phyloP scores from a whole-genome alignment of 2,329 filamentous ascomycete genomes.

The Trichothecium roseum region DNA sequence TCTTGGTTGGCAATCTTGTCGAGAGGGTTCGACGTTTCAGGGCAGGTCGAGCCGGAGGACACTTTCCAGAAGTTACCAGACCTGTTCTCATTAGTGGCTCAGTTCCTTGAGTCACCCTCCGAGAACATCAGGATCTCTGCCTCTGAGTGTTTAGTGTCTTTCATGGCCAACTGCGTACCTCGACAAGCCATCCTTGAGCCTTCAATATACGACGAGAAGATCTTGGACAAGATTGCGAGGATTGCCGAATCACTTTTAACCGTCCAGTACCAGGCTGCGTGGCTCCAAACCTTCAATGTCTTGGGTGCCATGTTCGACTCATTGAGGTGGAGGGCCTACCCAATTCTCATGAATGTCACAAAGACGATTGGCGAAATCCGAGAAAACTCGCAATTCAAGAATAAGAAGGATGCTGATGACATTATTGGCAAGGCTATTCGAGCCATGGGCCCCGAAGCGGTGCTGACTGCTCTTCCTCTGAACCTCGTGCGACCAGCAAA shows the following conservation, averaged over 20 bases:
- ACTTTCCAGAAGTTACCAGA: conserved; percentile 86
- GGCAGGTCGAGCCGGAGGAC: conserved; percentile 78
- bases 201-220: conserved; percentile 86
- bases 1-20: conserved; percentile 96
- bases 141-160: conserved; percentile 88
- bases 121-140: conserved; percentile 92
- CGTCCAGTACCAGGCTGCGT: conserved; percentile 87
- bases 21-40: conserved; percentile 85
- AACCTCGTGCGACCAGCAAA: conserved; percentile 71
- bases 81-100: conserved; percentile 68
- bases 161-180: conserved; percentile 83
- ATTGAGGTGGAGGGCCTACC: conserved; percentile 73
- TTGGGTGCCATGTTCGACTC: conserved; percentile 79
- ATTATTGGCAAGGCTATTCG: conserved; percentile 80
- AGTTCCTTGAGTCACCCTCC: conserved; percentile 76
- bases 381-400: conserved; percentile 76
- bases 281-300: conserved; percentile 89
- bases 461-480: conserved; percentile 72
- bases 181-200: conserved; percentile 74
- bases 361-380: conserved; percentile 79
- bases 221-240: conserved; percentile 69
- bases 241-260: conserved; percentile 65
- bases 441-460: conserved; percentile 80
- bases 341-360: conserved; percentile 65
- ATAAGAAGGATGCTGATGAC: conserved; percentile 90